Conservation (phyloP, 768 basidiomycete genomes). For the Daedalea quercina region DNA sequence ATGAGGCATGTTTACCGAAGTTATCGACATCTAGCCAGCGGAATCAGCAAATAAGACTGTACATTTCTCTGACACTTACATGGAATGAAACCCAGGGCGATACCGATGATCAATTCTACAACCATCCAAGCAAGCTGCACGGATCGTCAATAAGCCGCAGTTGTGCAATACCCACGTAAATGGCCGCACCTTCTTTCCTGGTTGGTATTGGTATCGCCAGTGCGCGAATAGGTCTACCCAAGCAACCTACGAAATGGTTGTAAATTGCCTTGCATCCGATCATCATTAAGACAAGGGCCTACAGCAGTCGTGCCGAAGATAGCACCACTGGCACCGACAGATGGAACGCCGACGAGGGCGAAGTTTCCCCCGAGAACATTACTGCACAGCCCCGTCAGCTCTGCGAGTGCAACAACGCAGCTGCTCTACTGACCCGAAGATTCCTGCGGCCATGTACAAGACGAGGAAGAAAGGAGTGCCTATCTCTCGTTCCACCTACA, state of each 20-base stretch:
- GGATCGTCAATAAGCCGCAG: not conserved
- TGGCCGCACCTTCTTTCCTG: constrained; percentile 60
- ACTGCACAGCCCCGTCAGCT: constrained; percentile 26
- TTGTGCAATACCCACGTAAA: not conserved
- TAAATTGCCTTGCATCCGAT: not conserved
- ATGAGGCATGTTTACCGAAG: constrained; percentile 46
- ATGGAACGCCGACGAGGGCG: constrained; percentile 79
- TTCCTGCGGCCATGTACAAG: constrained; percentile 85
- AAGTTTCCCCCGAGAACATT: constrained; percentile 94
- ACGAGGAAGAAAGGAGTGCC: constrained; percentile 80
- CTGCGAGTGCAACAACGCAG: not conserved
- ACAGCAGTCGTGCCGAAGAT: constrained; percentile 85
- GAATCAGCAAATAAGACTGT: not conserved
- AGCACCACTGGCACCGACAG: constrained; percentile 88
- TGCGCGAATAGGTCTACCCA: constrained; percentile 91
- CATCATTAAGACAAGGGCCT: constrained; percentile 13
- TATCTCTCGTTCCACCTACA: constrained; percentile 85
- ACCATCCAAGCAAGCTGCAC: constrained; percentile 73
- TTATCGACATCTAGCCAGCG: constrained; percentile 70
- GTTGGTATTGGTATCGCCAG: constrained; percentile 84
- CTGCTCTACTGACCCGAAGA: constrained; percentile 65
- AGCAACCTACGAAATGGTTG: constrained; percentile 38
- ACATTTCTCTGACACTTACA: constrained; percentile 38
- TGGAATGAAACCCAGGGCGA: constrained; percentile 80
- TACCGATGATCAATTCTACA: constrained; percentile 79